phyloP scores from a whole-genome alignment of 306 rosid species.

The Inga leiocalycina region DNA sequence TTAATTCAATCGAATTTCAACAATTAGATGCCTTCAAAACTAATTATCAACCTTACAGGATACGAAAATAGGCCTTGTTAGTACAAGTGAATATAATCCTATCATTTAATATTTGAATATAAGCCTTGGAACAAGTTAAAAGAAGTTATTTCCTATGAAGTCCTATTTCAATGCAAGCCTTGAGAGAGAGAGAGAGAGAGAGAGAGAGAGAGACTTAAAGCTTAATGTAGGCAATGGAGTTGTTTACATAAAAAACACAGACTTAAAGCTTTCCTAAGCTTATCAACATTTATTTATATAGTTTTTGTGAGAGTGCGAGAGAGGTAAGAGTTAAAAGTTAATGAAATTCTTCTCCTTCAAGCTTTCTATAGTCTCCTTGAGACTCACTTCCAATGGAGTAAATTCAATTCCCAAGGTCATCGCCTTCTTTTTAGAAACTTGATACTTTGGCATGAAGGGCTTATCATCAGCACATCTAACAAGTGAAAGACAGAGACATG shows the following conservation, averaged over 20 bases:
- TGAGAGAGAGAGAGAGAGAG: no score
- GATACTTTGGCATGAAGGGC: neutral
- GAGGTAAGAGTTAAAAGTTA: neutral
- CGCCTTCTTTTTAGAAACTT: neutral
- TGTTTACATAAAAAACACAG: neutral
- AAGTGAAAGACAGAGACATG: neutral
- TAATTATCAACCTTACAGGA: no score
- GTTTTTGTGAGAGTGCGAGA: neutral
- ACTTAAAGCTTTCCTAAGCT: neutral
- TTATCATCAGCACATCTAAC: neutral
- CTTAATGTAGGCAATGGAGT: neutral
- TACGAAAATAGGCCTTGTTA: no score
- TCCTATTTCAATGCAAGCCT: neutral
- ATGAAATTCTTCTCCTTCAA: neutral
- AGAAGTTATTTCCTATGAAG: neutral
- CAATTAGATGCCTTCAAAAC: neutral
- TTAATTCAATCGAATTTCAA: neutral
- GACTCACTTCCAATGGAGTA: neutral
- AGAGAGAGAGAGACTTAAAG: no score
- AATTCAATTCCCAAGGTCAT: conserved; percentile 5
- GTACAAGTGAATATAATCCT: neutral
- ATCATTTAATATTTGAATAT: neutral
- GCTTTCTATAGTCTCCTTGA: neutral
- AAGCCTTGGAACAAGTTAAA: neutral
- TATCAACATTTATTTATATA: neutral